Evolutionary conservation across 164 flowering plant genomes (phyloP), one percentile per base, ranked within the genome.

Genomic region (Stephania cephalantha): DNA sequence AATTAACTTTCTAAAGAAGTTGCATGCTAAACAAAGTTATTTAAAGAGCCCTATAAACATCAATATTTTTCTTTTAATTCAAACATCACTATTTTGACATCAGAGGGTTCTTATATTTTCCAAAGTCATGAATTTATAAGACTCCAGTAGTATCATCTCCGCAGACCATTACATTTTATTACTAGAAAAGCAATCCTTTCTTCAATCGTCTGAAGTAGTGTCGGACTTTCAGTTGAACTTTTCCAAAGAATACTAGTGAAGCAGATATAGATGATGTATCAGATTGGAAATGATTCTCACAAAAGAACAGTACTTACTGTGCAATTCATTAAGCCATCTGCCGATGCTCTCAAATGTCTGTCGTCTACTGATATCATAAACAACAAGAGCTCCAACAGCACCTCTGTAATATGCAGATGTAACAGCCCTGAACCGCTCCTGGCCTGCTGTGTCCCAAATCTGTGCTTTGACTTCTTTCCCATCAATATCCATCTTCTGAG

Each of bases 401-500:
- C 92, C 92, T 77, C 90, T 78, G 68, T 89, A 89, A 73, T 89
- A 89, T 10, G 92, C 90, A 81, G 90, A 89, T 46, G 92, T 89
- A 70, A 89, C 90, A 58, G 90, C 92, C 80, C 92, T 85, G 79
- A 89, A 89, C 20, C 90, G 86, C 75, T 89, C 92, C 72, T 89
- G 92, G 63, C 92, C 92, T 6, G 92, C 90, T 13, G 92, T 88
- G 78, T 89, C 92, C 90, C 90, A 89, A 73, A 89, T 89, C 80
- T 89, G 92, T 18, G 92, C 92, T 77, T 89, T 86, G 71, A 89
- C 66, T 81, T 88, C 92, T 84, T 89, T 89, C 64, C 90, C 90
- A 64, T 85, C 85, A 64, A 89, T 89, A 76, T 85, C 85, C 76
- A 89, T 79, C 83, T 86, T 89, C 74, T 89, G 90, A 20, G 92